Conservation (phyloP, 1,284 basidiomycete genomes). For the Malassezia caprae region DNA sequence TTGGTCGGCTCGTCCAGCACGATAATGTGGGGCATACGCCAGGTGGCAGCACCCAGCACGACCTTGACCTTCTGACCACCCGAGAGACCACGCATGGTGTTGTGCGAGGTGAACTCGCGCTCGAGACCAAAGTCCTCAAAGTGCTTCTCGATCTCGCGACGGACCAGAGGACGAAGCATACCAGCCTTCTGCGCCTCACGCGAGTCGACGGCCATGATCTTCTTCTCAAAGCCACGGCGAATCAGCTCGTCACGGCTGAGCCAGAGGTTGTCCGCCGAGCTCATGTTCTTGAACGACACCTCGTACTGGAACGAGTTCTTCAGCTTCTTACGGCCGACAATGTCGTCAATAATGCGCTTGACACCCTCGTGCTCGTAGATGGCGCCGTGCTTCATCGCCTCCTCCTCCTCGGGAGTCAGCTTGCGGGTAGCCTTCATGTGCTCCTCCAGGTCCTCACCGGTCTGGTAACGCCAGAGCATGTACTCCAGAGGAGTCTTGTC, state of each 20-base stretch:
- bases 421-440: conserved; percentile 41
- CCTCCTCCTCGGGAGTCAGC: conserved; percentile 38
- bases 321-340: conserved; percentile 47
- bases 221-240: conserved; percentile 44
- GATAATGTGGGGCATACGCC: conserved; percentile 47
- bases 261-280: conserved; percentile 48
- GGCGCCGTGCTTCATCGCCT: conserved; percentile 45
- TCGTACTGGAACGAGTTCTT: conserved; percentile 50
- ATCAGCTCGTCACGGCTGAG: conserved; percentile 43
- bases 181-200: conserved; percentile 44
- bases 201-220: conserved; percentile 41
- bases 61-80: conserved; percentile 50
- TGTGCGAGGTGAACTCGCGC: conserved; percentile 48
- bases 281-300: conserved; percentile 48
- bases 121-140: conserved; percentile 48
- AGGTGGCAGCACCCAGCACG: conserved; percentile 46
- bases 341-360: conserved; percentile 47
- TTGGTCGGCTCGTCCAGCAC: conserved; percentile 48
- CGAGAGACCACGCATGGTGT: conserved; percentile 48
- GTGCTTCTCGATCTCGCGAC: conserved; percentile 48
- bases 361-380: conserved; percentile 45
- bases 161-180: conserved; percentile 46
- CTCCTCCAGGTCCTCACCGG: conserved; percentile 48
- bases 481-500: conserved; percentile 49
- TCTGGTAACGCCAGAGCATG: conserved; percentile 50